phyloP scores from a whole-genome alignment of 495 filamentous ascomycete genomes.

The Xylaria curta region DNA sequence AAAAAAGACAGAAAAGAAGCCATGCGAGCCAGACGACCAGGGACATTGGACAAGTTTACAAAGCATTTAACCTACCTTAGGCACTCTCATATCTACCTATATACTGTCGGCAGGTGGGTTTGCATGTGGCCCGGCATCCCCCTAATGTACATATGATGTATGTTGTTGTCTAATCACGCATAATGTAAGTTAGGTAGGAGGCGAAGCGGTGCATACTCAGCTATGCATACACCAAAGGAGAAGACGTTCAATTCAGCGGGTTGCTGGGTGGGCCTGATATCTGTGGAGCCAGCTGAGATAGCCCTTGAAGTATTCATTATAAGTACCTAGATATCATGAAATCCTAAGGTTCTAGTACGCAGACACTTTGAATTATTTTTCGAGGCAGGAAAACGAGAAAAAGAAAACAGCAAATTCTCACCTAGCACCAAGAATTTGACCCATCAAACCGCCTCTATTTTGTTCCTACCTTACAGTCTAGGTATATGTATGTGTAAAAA shows the following conservation, averaged over 20 bases:
- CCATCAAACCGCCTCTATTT: too few relatives aligned
- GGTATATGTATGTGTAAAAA: neutral
- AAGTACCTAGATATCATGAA: too few relatives aligned
- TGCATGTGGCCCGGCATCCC: neutral
- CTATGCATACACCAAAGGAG: neutral
- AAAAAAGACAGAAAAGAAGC: slow-evolving; percentile 14
- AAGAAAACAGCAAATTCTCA: too few relatives aligned
- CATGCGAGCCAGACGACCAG: slow-evolving; percentile 9
- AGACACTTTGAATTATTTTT: neutral
- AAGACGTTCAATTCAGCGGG: slow-evolving; percentile 23
- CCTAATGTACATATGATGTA: too few relatives aligned
- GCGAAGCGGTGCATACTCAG: neutral
- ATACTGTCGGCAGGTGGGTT: neutral
- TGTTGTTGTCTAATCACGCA: too few relatives aligned
- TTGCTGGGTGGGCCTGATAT: slow-evolving; percentile 2
- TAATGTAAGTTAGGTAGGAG: neutral
- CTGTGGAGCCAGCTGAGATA: neutral
- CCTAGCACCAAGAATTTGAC: neutral
- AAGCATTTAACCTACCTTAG: too few relatives aligned
- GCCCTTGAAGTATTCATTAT: neutral
- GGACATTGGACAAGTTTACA: slow-evolving; percentile 13
- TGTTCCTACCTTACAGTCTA: neutral
- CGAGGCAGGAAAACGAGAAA: neutral
- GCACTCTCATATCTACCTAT: too few relatives aligned
- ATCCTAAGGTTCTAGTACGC: too few relatives aligned